Percentiles rank a stretch among this genome's conserved stretches.
Conservation (phyloP, 2,329 filamentous ascomycete genomes). For the Clonostachys rhizophaga region DNA sequence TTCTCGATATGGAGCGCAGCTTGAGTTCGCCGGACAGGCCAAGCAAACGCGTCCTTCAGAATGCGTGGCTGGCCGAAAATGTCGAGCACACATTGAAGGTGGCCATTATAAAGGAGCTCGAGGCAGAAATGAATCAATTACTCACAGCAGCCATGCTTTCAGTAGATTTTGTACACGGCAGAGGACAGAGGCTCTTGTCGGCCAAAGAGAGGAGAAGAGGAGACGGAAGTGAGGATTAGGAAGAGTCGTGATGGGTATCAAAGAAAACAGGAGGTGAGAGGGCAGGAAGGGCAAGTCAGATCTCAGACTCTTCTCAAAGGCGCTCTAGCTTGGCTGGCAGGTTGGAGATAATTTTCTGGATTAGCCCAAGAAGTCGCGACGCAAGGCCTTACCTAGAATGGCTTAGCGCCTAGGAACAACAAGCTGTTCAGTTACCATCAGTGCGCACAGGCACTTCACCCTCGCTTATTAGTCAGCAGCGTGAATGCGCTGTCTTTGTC, state of each 20-base stretch:
- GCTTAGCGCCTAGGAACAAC: not conserved
- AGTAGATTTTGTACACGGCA: not conserved
- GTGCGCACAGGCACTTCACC: no score
- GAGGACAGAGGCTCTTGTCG: not conserved
- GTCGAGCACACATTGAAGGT: not conserved
- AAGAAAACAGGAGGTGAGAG: not conserved
- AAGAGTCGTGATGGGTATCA: conserved; percentile 3
- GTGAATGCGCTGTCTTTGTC: no score
- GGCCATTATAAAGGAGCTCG: conserved; percentile 1
- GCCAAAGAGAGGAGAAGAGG: not conserved
- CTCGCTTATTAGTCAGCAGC: no score
- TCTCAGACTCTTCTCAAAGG: not conserved
- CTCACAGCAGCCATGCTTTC: conserved; percentile 39
- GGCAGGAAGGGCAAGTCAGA: not conserved
- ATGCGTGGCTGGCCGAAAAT: no score
- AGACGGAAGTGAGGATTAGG: conserved; percentile 1
- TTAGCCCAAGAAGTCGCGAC: conserved; percentile 1
- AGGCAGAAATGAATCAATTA: conserved; percentile 7
- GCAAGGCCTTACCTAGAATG: not conserved
- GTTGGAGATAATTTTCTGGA: conserved; percentile 8
- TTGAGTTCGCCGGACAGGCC: no score
- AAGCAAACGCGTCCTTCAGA: no score
- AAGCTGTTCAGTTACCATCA: no score
- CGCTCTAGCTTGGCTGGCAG: conserved; percentile 1
- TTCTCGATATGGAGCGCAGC: no score